Percentiles rank a stretch among this genome's conserved stretches.
phyloP scores from a whole-genome alignment of 169 alveolate species.

The Plasmodium vivax region DNA sequence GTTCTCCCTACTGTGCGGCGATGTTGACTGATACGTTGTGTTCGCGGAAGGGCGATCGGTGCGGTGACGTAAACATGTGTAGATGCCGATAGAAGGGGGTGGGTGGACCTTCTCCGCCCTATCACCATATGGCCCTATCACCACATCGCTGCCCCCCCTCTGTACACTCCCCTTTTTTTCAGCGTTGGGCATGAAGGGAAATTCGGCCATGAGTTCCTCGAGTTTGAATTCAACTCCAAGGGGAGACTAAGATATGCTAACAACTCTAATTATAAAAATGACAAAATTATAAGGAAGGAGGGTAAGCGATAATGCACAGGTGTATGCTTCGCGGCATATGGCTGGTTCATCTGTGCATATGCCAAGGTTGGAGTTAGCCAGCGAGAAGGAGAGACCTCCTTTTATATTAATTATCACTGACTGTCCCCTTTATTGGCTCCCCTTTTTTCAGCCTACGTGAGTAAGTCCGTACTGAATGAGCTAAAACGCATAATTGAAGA shows the following conservation, averaged over 20 bases:
- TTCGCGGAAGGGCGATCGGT: not conserved
- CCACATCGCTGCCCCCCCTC: conserved; percentile 4
- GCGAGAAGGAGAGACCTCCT: not conserved
- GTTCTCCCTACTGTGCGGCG: not conserved
- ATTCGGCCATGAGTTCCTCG: conserved; percentile 98
- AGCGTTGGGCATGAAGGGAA: conserved; percentile 88
- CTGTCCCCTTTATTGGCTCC: not conserved
- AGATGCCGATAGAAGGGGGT: not conserved
- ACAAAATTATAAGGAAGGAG: conserved; percentile 95
- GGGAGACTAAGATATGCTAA: conserved; percentile 97
- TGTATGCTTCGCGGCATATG: conserved; percentile 75
- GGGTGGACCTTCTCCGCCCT: not conserved
- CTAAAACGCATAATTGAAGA: conserved; percentile 91
- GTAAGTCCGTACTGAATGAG: conserved; percentile 86
- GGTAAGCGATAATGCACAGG: conserved; percentile 78
- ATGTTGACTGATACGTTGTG: not conserved
- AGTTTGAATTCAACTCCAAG: conserved; percentile 94
- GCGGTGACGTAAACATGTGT: not conserved
- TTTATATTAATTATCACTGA: not conserved
- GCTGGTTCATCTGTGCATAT: not conserved
- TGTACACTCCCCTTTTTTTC: not conserved
- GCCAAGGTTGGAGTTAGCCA: not conserved
- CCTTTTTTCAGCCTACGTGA: conserved; percentile 81
- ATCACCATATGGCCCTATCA: conserved; percentile 27
- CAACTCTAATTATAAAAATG: conserved; percentile 95